Conservation (phyloP, 148 eudicot species). For the Beta vulgaris region DNA sequence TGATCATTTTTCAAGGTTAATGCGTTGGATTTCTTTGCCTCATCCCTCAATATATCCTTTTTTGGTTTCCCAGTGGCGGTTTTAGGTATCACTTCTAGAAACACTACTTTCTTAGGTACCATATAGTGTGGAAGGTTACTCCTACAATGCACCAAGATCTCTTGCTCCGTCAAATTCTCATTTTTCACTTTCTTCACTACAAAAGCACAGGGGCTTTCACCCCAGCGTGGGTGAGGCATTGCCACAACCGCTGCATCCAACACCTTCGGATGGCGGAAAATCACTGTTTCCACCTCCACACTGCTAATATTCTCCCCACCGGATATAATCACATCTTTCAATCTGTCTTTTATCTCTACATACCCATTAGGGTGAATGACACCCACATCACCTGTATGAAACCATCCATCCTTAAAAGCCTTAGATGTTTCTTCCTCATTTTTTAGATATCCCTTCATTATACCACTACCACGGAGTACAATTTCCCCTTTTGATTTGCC, state of each 20-base stretch:
- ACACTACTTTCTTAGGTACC: conserved; percentile 67
- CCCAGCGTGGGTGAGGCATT: conserved; percentile 81
- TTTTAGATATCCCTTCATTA: conserved; percentile 83
- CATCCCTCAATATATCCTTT: conserved; percentile 50
- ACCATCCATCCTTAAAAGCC: conserved; percentile 70
- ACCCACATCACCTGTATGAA: conserved; percentile 75
- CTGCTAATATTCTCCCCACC: conserved; percentile 94
- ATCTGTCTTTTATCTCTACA: conserved; percentile 69
- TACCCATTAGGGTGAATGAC: conserved; percentile 78
- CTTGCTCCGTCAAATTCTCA: conserved; percentile 39
- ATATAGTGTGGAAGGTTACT: conserved; percentile 54
- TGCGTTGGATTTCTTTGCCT: conserved; percentile 31
- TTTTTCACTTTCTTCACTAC: conserved; percentile 33
- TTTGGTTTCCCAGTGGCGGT: conserved; percentile 53
- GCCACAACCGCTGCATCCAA: conserved; percentile 74
- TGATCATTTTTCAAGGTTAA: background rate
- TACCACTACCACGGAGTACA: conserved; percentile 69
- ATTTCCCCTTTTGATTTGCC: conserved; percentile 71
- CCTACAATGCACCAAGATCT: conserved; percentile 52
- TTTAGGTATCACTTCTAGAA: conserved; percentile 59
- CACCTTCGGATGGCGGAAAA: conserved; percentile 51
- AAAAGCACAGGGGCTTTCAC: conserved; percentile 87
- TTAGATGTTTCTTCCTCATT: conserved; percentile 46
- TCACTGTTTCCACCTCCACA: conserved; percentile 57
- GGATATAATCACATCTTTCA: conserved; percentile 80